Evolutionary conservation across 2,329 filamentous ascomycete species (phyloP).

Genomic region (Phaeosphaeria sp.): DNA sequence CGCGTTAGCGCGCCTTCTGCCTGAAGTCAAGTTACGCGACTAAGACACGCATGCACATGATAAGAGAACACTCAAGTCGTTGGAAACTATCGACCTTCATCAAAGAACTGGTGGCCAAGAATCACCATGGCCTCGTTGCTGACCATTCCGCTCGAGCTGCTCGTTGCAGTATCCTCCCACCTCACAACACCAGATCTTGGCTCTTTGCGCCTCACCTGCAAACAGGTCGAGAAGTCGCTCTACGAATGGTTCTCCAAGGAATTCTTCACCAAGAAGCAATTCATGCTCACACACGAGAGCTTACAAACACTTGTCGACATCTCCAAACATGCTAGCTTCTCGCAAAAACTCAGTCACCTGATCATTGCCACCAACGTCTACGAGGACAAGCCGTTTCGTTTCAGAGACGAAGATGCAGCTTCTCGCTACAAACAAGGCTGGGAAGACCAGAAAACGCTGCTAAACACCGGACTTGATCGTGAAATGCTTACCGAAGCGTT

Average conservation of each 20-base stretch:
- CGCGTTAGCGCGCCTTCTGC: constrained; percentile 20
- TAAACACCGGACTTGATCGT: constrained; percentile 55
- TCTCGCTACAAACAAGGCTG: constrained; percentile 24
- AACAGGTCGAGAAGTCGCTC: constrained; percentile 60
- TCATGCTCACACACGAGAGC: constrained; percentile 66
- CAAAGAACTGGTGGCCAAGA: not conserved
- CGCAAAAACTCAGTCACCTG: constrained; percentile 54
- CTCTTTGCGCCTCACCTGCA: constrained; percentile 62
- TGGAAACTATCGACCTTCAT: not conserved
- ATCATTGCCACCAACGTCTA: constrained; percentile 57
- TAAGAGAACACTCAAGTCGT: constrained; percentile 8
- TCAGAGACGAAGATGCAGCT: constrained; percentile 19
- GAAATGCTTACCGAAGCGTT: constrained; percentile 66
- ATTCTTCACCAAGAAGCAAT: constrained; percentile 71
- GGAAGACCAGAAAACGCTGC: constrained; percentile 33
- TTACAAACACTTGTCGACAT: constrained; percentile 59
- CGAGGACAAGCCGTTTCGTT: constrained; percentile 16
- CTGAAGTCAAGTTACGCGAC: constrained; percentile 11
- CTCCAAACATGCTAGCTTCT: constrained; percentile 47
- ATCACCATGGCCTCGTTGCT: constrained; percentile 30
- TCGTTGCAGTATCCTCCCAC: constrained; percentile 58
- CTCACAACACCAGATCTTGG: constrained; percentile 64
- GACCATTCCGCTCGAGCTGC: constrained; percentile 63
- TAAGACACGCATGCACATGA: constrained; percentile 19
- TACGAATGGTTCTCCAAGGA: constrained; percentile 64